Base-by-base conservation (phyloP, 768 basidiomycete species). In the Termitomyces sp. region DNA sequence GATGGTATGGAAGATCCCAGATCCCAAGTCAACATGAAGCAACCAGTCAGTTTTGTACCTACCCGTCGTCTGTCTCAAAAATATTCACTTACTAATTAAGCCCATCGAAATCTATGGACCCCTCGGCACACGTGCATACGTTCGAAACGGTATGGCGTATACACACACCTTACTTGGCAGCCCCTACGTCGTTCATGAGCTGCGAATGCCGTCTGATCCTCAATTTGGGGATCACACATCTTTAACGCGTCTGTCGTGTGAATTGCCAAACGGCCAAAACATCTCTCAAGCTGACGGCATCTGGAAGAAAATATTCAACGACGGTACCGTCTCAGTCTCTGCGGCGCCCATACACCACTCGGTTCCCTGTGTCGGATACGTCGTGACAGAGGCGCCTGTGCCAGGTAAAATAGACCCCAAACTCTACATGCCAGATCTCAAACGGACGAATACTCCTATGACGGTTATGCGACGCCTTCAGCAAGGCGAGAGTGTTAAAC, bases 51-150 rank as follows among this genome's bases (percentile, higher is more conserved):
- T 67, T 35, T 17, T 48, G 52, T 45, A 52, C 30, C 56, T 45
- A 51, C 30, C 55, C 17, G 17, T 50, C 35, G 17, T 37, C 2
- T n/a, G 24, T 24, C 21, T 43, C 28, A 48, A 30, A 10, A 49
- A 19, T n/a, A 44, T 30, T 44, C 49, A 11, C 45, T 57, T 38
- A 57, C 37, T 14, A 17, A 22, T 35, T 15, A 59, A 90, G 88
- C 78, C 79, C 17, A 59, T 93, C 2, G 88, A 94, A 66, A 90
- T 95, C 50, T 95, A 93, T 61, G 93, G 93, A 6, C 93, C 90
- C 11, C 69, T 84, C 7, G 92, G 93, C 19, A 90, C 89, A 1
- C 84, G 93, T 22, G 83, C 87, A 24, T 93, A 90, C 64, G 73
- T 94, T 57, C 86, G 92, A 43, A 77, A 72, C 45, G 80, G 82